A percentile compares a stretch with the other conserved stretches of the same genome.
phyloP scores from a whole-genome alignment of 805 yeast genomes.

The Lipomyces mesembrius region DNA sequence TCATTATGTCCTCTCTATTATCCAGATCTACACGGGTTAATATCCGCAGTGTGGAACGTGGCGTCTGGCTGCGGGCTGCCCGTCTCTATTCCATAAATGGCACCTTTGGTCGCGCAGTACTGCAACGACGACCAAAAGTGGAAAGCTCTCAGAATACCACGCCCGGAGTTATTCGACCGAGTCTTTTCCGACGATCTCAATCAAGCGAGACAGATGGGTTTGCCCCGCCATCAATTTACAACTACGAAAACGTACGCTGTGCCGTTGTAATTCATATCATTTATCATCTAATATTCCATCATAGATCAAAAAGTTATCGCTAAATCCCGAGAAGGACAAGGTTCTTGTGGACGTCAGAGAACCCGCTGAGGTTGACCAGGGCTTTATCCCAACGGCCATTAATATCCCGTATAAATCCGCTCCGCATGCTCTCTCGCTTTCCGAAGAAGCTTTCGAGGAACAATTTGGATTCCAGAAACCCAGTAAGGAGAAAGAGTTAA shows the following conservation, averaged over 20 bases:
- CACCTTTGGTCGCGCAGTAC: background rate
- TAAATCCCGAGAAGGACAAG: slow-evolving; percentile 21
- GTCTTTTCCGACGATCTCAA: background rate
- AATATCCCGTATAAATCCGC: slow-evolving; percentile 88
- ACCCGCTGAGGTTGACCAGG: slow-evolving; percentile 74
- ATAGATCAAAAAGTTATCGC: slow-evolving; percentile 30
- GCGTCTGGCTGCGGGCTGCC: background rate
- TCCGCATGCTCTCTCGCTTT: slow-evolving; percentile 87
- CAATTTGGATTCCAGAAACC: slow-evolving; percentile 86
- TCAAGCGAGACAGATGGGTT: background rate
- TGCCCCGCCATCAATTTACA: slow-evolving; percentile 12
- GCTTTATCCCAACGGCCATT: slow-evolving; percentile 81
- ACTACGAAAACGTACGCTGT: slow-evolving; percentile 29
- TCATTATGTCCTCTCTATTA: background rate
- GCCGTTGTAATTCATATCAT: background rate
- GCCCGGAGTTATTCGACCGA: background rate
- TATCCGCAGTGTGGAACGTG: background rate
- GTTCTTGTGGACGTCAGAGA: slow-evolving; percentile 89
- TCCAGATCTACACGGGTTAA: background rate
- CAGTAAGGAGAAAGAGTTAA: slow-evolving; percentile 64
- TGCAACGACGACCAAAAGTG: background rate
- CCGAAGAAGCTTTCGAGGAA: slow-evolving; percentile 77
- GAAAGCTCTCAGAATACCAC: background rate
- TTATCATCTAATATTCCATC: background rate
- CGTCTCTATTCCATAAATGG: background rate